Conservation (phyloP, 495 filamentous ascomycete species). For the Podospora tetraspora region DNA sequence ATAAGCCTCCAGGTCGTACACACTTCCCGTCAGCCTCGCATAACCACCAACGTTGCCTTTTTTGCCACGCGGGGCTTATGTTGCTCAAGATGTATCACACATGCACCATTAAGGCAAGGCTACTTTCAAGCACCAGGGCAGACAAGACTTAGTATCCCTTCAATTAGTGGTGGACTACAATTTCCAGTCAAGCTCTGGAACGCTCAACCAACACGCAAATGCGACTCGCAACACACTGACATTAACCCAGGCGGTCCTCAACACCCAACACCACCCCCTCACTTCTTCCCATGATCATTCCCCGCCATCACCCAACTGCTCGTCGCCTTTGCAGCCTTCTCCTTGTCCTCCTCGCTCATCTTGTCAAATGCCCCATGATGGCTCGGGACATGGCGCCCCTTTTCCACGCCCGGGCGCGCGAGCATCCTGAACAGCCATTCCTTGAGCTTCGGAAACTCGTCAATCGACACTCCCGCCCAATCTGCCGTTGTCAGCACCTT, state of each 20-base stretch:
- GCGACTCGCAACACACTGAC: neutral
- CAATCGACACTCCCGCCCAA: constrained; percentile 70
- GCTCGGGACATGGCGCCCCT: constrained; percentile 71
- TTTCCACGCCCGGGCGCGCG: constrained; percentile 63
- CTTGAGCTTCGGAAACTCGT: constrained; percentile 66
- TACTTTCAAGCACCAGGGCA: neutral
- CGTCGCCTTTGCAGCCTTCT: constrained; percentile 45
- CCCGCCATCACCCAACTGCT: constrained; percentile 58
- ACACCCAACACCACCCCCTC: neutral
- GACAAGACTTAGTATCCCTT: neutral
- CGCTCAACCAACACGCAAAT: neutral
- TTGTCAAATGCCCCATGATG: constrained; percentile 49
- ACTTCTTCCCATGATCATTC: constrained; percentile 62
- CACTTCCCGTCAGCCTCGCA: neutral
- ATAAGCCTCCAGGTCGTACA: neutral
- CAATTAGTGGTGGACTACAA: neutral
- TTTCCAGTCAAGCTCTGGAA: neutral
- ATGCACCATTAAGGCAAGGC: neutral
- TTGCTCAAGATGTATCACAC: neutral
- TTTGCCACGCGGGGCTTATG: neutral
- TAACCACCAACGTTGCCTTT: neutral
- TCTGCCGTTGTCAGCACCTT: constrained; percentile 30
- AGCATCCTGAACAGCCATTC: constrained; percentile 64
- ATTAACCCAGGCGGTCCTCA: neutral
- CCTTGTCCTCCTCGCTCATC: constrained; percentile 40